Base-by-base conservation (phyloP, 306 rosid genomes). In the Delonix regia region DNA sequence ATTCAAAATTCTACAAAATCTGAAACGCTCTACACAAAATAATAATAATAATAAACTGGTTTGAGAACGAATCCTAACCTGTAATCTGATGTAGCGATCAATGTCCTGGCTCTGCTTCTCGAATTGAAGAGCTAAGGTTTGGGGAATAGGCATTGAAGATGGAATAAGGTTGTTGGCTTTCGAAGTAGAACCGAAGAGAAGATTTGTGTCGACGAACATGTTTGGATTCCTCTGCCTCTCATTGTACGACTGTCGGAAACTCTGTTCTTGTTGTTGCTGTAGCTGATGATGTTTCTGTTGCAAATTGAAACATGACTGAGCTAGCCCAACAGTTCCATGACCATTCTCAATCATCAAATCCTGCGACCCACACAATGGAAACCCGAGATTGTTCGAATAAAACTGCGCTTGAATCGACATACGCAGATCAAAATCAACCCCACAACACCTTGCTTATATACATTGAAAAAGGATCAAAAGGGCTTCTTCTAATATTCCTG, bases 341-440 rank as follows among this genome's bases (percentile, higher is more conserved):
- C 80, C 88, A 80, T 45, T 80, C n/a, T 80, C 83, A 12, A 51
- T 60, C 70, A 55, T 75, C 81, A 56, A 60, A 78, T 78, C 78
- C 63, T 78, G 84, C 12, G 87, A 76, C 14, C 80, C 84, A 15
- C 53, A 77, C 39, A 86, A 75, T 0, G 89, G 87, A 59, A 89
- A 85, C 53, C 80, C 79, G 16, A 67, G 72, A 69, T 81, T 84
- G 41, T 82, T 87, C 7, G 85, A 16, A 36, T 64, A 87, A 71
- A 90, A 22, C 69, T 86, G 94, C 1, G 96, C 91, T 41, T 90
- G 90, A 76, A 90, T 84, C 4, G 96, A 92, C 97, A 78, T 77
- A n/a, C 1, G 21, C 69, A 36, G 19, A 51, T 9, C 52, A 21
- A 53, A 36, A 1, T 5, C 7, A 16, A 38, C n/a, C 6, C 33